Percentiles rank a stretch among this genome's conserved stretches.
Evolutionary conservation across 139 green algal species (phyloP).

Genomic region (Chlorella sp.): DNA sequence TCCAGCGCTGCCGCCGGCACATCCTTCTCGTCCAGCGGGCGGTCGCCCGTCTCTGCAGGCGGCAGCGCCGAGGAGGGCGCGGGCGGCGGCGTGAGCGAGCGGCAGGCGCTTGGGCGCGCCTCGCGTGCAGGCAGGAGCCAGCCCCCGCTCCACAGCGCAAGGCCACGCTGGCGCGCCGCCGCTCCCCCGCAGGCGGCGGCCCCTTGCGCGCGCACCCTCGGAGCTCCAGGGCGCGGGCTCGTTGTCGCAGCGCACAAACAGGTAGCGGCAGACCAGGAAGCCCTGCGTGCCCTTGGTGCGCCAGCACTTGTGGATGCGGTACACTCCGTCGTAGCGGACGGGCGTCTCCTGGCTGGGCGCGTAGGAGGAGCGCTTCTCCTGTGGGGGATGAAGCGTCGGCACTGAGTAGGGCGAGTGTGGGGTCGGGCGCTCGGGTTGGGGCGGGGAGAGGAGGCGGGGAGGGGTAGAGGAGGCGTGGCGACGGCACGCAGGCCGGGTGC

Average conservation of each 20-base stretch:
- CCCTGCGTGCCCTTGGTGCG: conserved; percentile 75
- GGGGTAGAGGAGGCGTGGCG: background rate
- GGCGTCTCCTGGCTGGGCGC: conserved; percentile 72
- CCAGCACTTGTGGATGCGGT: conserved; percentile 92
- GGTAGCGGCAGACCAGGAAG: conserved; percentile 88
- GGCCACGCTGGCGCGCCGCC: no score
- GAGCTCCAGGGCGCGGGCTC: conserved; percentile 85
- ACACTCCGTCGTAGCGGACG: conserved; percentile 94
- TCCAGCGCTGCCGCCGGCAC: conserved; percentile 60
- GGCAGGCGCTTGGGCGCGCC: no score
- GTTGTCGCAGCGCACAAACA: conserved; percentile 96
- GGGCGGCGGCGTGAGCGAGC: no score
- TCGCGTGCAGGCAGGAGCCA: no score
- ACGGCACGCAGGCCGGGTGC: background rate
- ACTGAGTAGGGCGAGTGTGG: no score
- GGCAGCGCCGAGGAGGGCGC: no score
- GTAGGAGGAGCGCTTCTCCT: conserved; percentile 94
- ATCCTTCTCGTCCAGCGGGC: conserved; percentile 20
- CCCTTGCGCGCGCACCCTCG: conserved; percentile 51
- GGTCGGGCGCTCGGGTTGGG: no score
- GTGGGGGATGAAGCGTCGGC: no score
- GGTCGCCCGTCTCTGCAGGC: conserved; percentile 38
- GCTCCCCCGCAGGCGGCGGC: no score
- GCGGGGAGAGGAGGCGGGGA: background rate
- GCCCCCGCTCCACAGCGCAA: no score